These are phyloP conservation scores for Phytophthora hibernalis DNA, from an alignment of 352 stramenopile species.

Conservation along the genomic window DNA sequence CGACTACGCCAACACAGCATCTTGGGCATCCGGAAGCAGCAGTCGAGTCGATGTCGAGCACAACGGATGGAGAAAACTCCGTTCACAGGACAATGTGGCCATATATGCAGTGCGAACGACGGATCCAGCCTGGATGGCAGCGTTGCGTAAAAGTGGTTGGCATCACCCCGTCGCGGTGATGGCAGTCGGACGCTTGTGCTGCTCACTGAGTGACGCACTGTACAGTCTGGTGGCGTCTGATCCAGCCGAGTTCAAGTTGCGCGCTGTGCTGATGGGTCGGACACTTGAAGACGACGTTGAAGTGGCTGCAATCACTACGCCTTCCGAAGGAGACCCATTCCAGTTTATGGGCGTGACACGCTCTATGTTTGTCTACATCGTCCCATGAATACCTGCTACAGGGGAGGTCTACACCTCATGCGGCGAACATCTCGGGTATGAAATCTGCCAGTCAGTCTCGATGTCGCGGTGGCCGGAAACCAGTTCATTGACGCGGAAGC, in stretches of 20 bases:
- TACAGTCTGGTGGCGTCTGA: constrained; percentile 19
- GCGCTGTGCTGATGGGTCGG: constrained; percentile 14
- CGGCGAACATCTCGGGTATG: constrained; percentile 27
- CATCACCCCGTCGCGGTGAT: constrained; percentile 18
- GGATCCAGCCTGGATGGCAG: constrained; percentile 10
- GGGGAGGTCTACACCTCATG: constrained; percentile 24
- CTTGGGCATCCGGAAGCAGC: constrained; percentile 14
- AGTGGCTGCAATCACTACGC: constrained; percentile 10
- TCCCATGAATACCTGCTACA: constrained; percentile 28
- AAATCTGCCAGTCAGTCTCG: constrained; percentile 24
- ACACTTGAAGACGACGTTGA: constrained; percentile 21
- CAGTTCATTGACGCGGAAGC: constrained; percentile 4
- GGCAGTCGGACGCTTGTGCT: constrained; percentile 22
- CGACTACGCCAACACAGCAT: constrained; percentile 29
- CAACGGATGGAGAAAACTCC: constrained; percentile 22
- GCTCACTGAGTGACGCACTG: constrained; percentile 18
- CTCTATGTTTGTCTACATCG: constrained; percentile 18
- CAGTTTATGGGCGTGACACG: constrained; percentile 24
- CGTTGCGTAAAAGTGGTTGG: constrained; percentile 10
- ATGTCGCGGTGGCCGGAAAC: constrained; percentile 16
- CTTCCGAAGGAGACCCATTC: constrained; percentile 14
- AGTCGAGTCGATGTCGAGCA: constrained; percentile 6
- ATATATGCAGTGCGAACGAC: constrained; percentile 19
- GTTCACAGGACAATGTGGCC: constrained; percentile 18
- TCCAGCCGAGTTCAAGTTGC: constrained; percentile 26